These are phyloP conservation scores for Colletotrichum eleusines DNA, from an alignment of 2,329 filamentous ascomycete genomes.

Conservation along the genomic window DNA sequence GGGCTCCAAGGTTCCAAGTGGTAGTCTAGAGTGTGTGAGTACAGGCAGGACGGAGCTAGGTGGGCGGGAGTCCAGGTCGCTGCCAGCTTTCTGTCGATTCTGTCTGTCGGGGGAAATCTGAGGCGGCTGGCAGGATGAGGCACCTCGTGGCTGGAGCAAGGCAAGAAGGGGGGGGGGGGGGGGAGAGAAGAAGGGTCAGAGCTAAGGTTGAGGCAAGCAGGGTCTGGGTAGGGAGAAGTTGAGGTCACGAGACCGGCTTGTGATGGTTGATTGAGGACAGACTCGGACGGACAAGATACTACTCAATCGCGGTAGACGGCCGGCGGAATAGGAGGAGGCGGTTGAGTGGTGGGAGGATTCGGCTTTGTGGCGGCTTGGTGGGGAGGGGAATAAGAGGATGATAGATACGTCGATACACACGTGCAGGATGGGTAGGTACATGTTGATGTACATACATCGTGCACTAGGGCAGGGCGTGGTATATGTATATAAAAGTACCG, in stretches of 20 bases:
- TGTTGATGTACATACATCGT: too few relatives aligned
- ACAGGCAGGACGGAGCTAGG: conserved; percentile 28
- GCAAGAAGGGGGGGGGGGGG: neutral
- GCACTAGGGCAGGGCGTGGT: too few relatives aligned
- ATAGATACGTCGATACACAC: too few relatives aligned
- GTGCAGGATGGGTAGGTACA: too few relatives aligned
- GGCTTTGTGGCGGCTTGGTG: neutral
- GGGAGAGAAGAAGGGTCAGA: neutral
- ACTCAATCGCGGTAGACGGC: neutral
- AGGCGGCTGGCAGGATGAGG: conserved; percentile 16
- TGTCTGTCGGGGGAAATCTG: neutral
- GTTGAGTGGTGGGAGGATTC: conserved; percentile 3
- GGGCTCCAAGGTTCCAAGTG: conserved; percentile 6
- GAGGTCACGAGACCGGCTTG: conserved; percentile 37
- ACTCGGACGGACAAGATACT: neutral
- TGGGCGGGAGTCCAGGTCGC: neutral
- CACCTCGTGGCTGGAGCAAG: conserved; percentile 18
- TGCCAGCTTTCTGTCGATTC: neutral
- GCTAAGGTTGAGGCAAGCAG: conserved; percentile 1
- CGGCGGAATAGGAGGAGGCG: conserved; percentile 2
- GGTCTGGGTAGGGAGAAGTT: neutral
- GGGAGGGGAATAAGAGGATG: neutral
- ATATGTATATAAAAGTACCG: neutral
- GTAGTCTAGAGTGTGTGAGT: too few relatives aligned
- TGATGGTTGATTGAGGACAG: neutral